Evolutionary conservation across 352 stramenopile genomes (phyloP).

Genomic region (Phytophthora sojae): DNA sequence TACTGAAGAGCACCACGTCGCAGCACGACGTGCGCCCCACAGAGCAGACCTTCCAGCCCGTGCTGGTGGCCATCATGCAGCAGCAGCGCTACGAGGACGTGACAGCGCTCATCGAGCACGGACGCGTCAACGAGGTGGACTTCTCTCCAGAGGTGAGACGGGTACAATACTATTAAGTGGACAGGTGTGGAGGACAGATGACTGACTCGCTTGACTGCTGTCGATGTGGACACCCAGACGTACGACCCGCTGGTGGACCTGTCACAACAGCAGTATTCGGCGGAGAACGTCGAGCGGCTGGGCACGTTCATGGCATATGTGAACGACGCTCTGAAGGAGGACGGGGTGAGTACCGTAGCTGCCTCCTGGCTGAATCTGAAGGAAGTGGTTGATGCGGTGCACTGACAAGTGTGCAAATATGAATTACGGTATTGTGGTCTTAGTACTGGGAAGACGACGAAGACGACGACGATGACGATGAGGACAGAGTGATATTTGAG

Average conservation of each 20-base stretch:
- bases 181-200: neutral
- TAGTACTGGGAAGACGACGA: constrained; percentile 23
- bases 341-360: constrained; percentile 42
- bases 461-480: constrained; percentile 2
- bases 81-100: constrained; percentile 58
- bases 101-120: constrained; percentile 60
- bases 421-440: neutral
- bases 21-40: constrained; percentile 62
- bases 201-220: neutral
- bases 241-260: constrained; percentile 63
- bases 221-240: constrained; percentile 35
- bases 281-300: constrained; percentile 51
- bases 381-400: neutral
- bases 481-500: constrained; percentile 11
- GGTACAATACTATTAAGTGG: neutral
- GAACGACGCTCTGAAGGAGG: constrained; percentile 57
- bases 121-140: constrained; percentile 48
- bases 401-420: neutral
- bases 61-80: constrained; percentile 60
- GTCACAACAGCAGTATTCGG: constrained; percentile 47
- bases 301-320: constrained; percentile 70
- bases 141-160: constrained; percentile 62
- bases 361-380: neutral
- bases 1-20: constrained; percentile 47
- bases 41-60: constrained; percentile 56